These are phyloP conservation scores for Coemansia sp. DNA, from an alignment of 192 early-diverging fungal genomes.

Conservation along the genomic window DNA sequence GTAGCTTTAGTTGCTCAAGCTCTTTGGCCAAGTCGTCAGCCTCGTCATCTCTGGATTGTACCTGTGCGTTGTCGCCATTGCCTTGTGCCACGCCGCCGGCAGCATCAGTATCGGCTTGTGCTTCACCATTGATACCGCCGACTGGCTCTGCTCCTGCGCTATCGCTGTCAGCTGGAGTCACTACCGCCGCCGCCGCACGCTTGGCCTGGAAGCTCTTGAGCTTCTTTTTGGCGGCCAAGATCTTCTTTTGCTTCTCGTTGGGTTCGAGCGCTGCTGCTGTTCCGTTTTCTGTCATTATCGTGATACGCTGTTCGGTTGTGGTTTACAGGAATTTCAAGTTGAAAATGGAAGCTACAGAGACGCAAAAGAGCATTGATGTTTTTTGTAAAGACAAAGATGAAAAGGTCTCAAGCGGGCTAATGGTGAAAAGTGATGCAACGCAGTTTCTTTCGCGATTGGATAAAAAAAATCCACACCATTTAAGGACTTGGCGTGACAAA, in stretches of 20 bases:
- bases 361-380: background rate
- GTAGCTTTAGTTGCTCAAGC: conserved; percentile 38
- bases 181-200: conserved; percentile 32
- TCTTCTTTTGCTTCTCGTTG: conserved; percentile 51
- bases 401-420: too few species aligned
- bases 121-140: conserved; percentile 2
- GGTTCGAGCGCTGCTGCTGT: conserved; percentile 16
- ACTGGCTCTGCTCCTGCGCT: conserved; percentile 4
- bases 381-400: too few species aligned
- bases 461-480: background rate
- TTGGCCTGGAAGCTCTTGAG: conserved; percentile 51
- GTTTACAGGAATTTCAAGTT: background rate
- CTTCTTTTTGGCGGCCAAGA: conserved; percentile 54
- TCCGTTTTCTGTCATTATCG: conserved; percentile 12
- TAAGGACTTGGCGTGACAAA: background rate
- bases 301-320: background rate
- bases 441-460: background rate
- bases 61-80: background rate
- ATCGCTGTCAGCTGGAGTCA: background rate
- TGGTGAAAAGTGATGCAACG: too few species aligned
- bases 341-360: background rate
- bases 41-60: conserved; percentile 19
- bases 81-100: background rate
- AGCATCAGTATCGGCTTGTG: background rate
- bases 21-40: conserved; percentile 35